Evolutionary conservation across 768 basidiomycete genomes (phyloP), one percentile per base, ranked within the genome.

Genomic region (Suillus weaverae): DNA sequence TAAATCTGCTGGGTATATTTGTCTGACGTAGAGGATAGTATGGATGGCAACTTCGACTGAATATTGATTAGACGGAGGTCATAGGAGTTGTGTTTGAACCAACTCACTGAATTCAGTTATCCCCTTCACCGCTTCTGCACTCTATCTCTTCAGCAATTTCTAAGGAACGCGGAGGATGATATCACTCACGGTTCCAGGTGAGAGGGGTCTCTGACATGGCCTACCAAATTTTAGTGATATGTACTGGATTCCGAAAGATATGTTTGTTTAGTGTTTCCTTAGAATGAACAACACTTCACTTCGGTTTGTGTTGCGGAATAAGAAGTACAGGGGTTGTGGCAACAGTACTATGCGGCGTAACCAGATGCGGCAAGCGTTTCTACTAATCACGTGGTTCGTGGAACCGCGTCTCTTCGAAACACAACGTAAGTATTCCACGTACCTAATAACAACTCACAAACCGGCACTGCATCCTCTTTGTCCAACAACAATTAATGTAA

Each of bases 1-100:
- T 22, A 97, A 82, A 62, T 92, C 92, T 50, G 89, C 81, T 0
- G 96, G 97, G 71, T 98, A 99, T 59, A 99, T 83, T 69, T 92
- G 90, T 22, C 97, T 89, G 35, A 95, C 87, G 71, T 93, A 97
- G 6, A 99, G 84, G 66, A 99, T 94, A 4, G 89, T 89, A 72
- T 98, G 96, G 65, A 97, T 89, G 11, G 93, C 92, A 36, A 96
- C 92, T 73, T 99, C 97, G 69, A 99, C 97, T 99, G 71, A 26
- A 35, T 54, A 11, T 13, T 41, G 35, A 46, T 76, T 6, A 71
- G 68, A 30, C 46, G 20, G 26, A 2, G 11, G 11, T 33, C 11
- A 53, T 30, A 22, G 20, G n/a, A 26, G 32, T 18, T 39, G 20
- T 35, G 38, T 38, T 8, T 48, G 39, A 48, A 30, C 20, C 14